Evolutionary conservation across 2,329 filamentous ascomycete species (phyloP).

Genomic region (Annulohypoxylon truncatum): DNA sequence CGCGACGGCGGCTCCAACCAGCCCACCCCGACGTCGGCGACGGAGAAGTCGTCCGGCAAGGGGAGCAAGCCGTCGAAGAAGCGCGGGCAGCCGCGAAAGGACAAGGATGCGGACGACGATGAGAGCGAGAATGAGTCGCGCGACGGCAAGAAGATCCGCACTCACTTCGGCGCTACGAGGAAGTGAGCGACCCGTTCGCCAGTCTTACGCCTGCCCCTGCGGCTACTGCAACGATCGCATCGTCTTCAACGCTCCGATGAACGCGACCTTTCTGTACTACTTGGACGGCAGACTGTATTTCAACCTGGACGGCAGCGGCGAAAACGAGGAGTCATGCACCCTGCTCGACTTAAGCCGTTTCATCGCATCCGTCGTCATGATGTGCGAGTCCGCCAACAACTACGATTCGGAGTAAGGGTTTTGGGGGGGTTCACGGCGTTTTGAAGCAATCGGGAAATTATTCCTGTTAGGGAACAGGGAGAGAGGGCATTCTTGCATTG

Average conservation of each 20-base stretch:
- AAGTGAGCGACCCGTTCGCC: no score
- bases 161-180: constrained; percentile 67
- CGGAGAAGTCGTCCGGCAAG: constrained; percentile 46
- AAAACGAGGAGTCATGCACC: no score
- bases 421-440: constrained; percentile 17
- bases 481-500: background rate
- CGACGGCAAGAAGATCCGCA: constrained; percentile 66
- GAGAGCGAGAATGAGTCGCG: constrained; percentile 70
- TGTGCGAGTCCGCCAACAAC: no score
- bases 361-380: no score
- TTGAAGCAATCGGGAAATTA: background rate
- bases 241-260: no score
- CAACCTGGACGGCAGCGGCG: no score
- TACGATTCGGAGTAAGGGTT: background rate
- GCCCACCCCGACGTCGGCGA: constrained; percentile 66
- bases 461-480: background rate
- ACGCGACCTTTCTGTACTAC: no score
- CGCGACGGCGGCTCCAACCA: constrained; percentile 59
- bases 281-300: no score
- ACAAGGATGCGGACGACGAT: constrained; percentile 57
- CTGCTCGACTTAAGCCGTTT: no score
- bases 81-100: constrained; percentile 67
- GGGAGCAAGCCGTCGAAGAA: constrained; percentile 56
- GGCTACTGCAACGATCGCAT: no score
- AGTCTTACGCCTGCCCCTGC: no score